Conservation (phyloP, 495 filamentous ascomycete species). For the Annulohypoxylon bovei region DNA sequence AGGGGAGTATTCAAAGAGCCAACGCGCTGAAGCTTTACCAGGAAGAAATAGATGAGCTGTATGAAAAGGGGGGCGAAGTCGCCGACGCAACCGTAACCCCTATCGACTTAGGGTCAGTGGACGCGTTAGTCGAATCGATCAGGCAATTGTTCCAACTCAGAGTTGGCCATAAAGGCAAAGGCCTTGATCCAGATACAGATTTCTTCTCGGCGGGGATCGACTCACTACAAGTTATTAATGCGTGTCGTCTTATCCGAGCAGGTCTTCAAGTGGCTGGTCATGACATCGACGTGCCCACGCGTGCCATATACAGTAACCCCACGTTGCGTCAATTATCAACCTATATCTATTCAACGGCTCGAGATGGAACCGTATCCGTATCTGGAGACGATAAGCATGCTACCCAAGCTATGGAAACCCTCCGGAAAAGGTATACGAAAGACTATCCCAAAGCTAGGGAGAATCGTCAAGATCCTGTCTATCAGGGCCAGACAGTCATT, state of each 20-base stretch:
- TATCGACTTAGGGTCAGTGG: neutral
- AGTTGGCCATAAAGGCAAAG: neutral
- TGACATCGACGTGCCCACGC: neutral
- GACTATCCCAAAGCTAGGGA: neutral
- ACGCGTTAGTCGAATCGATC: neutral
- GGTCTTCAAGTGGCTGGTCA: neutral
- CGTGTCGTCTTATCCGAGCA: neutral
- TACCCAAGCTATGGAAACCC: neutral
- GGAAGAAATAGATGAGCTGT: constrained; percentile 9
- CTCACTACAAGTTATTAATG: neutral
- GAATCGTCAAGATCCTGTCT: neutral
- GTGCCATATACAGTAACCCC: neutral
- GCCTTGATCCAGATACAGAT: neutral
- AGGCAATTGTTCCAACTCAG: neutral
- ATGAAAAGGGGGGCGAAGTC: neutral
- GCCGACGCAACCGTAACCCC: neutral
- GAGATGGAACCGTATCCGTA: neutral
- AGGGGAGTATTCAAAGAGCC: constrained; percentile 31
- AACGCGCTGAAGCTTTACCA: constrained; percentile 9
- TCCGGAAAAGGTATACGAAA: neutral
- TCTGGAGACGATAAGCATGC: neutral
- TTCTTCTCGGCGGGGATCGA: neutral
- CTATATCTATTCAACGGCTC: neutral
- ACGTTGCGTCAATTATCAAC: neutral
- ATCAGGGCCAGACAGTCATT: neutral